Evolutionary conservation across 2,329 filamentous ascomycete species (phyloP).

Genomic region (Epichloe gansuensis): DNA sequence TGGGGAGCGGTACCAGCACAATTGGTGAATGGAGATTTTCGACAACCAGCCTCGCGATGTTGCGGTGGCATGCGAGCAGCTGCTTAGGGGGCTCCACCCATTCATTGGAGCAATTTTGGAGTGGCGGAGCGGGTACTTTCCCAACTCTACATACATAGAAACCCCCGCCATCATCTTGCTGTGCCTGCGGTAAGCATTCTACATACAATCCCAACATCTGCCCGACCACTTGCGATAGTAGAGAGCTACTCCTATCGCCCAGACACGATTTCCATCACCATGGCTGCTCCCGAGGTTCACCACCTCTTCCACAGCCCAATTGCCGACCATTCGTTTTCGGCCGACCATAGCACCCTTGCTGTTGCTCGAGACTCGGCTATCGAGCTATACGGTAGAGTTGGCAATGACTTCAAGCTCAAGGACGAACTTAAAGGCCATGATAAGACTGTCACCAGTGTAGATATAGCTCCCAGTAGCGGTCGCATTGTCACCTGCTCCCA

Average conservation of each 20-base stretch:
- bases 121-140: not conserved
- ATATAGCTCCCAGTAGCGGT: conserved; percentile 82
- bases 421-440: conserved; percentile 95
- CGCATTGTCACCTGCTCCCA: conserved; percentile 97
- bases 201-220: not conserved
- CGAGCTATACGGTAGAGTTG: conserved; percentile 70
- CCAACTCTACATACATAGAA: not conserved
- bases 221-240: conserved; percentile 56
- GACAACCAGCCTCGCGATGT: not conserved
- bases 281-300: conserved; percentile 83
- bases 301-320: conserved; percentile 96
- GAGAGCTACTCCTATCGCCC: conserved; percentile 63
- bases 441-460: conserved; percentile 91
- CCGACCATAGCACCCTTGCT: conserved; percentile 77
- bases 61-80: not conserved
- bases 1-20: not conserved
- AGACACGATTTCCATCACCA: conserved; percentile 28
- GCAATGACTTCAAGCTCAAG: conserved; percentile 67
- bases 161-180: conserved; percentile 6
- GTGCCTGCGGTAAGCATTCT: not conserved
- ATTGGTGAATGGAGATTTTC: conserved; percentile 3
- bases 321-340: conserved; percentile 95
- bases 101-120: not conserved
- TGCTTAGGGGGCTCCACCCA: not conserved
- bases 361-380: conserved; percentile 84